Conservation (phyloP, 352 stramenopile species). For the Phytophthora quininea region DNA sequence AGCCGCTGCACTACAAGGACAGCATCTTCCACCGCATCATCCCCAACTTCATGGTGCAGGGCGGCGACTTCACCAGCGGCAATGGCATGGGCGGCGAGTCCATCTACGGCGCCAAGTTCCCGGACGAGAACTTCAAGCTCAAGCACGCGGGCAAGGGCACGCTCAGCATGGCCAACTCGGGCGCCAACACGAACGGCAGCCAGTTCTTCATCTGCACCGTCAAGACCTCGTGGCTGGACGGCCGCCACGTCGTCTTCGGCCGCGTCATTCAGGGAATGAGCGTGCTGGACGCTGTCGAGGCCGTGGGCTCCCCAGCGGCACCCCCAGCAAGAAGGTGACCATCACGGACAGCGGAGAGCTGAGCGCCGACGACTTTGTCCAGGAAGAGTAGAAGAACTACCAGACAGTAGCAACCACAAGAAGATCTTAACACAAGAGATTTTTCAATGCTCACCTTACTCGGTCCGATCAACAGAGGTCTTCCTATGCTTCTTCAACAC, state of each 20-base stretch:
- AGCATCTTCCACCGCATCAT: slow-evolving; percentile 98
- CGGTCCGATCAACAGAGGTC: slow-evolving; percentile 2
- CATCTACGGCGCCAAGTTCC: slow-evolving; percentile 84
- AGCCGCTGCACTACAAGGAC: slow-evolving; percentile 97
- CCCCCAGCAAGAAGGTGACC: slow-evolving; percentile 83
- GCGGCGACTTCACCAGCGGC: slow-evolving; percentile 82
- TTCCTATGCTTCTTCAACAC: slow-evolving; percentile 1
- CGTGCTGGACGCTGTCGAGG: slow-evolving; percentile 96
- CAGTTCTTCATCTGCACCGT: slow-evolving; percentile 98
- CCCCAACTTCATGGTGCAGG: slow-evolving; percentile 93
- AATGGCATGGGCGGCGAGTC: slow-evolving; percentile 80
- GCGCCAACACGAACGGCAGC: slow-evolving; percentile 93
- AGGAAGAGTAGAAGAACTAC: slow-evolving; percentile 38
- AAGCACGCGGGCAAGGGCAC: slow-evolving; percentile 78
- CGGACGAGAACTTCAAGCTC: slow-evolving; percentile 90
- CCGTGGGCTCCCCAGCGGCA: slow-evolving; percentile 92
- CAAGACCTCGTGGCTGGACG: slow-evolving; percentile 92
- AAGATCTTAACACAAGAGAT: too few relatives aligned
- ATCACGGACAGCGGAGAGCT: slow-evolving; percentile 97
- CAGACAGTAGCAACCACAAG: too few relatives aligned
- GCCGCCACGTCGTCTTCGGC: slow-evolving; percentile 91
- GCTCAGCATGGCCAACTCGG: slow-evolving; percentile 88
- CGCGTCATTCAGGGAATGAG: slow-evolving; percentile 96
- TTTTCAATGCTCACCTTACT: background rate
- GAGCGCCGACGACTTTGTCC: slow-evolving; percentile 53